Percentiles rank a stretch among this genome's conserved stretches.
Evolutionary conservation across 2,329 filamentous ascomycete species (phyloP).

Genomic region (Capronia americana): DNA sequence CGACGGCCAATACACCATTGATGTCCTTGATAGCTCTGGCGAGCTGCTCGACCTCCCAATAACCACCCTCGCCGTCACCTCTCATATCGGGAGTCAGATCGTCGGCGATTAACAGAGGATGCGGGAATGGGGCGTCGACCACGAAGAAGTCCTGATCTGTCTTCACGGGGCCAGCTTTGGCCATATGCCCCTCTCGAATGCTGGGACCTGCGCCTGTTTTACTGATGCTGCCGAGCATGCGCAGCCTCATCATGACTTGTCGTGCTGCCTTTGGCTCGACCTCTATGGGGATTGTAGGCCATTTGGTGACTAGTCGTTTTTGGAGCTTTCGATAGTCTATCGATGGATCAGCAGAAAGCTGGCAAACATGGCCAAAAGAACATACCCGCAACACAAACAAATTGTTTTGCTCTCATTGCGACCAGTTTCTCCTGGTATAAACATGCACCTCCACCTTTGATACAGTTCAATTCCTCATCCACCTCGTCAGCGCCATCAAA

Average conservation of each 20-base stretch:
- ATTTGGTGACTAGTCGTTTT: conserved; percentile 72
- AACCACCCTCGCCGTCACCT: conserved; percentile 66
- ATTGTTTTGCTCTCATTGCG: conserved; percentile 80
- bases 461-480: conserved; percentile 91
- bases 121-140: conserved; percentile 85
- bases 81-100: conserved; percentile 58
- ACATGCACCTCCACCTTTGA: conserved; percentile 98
- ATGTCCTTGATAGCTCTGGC: conserved; percentile 78
- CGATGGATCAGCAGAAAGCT: conserved; percentile 20
- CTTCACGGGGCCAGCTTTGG: conserved; percentile 81
- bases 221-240: conserved; percentile 72
- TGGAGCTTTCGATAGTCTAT: conserved; percentile 90
- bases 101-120: conserved; percentile 68
- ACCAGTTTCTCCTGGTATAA: conserved; percentile 98
- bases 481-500: conserved; percentile 99
- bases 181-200: conserved; percentile 73
- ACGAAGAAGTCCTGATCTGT: conserved; percentile 90
- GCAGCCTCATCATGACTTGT: conserved; percentile 75
- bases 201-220: conserved; percentile 55
- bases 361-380: conserved; percentile 24
- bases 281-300: conserved; percentile 90
- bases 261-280: conserved; percentile 84
- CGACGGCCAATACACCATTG: conserved; percentile 88
- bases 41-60: conserved; percentile 80
- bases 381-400: conserved; percentile 83